Percentiles rank a stretch among this genome's conserved stretches.
Evolutionary conservation across 1,284 basidiomycete species (phyloP).

Genomic region (Papiliotrema nemorosa): DNA sequence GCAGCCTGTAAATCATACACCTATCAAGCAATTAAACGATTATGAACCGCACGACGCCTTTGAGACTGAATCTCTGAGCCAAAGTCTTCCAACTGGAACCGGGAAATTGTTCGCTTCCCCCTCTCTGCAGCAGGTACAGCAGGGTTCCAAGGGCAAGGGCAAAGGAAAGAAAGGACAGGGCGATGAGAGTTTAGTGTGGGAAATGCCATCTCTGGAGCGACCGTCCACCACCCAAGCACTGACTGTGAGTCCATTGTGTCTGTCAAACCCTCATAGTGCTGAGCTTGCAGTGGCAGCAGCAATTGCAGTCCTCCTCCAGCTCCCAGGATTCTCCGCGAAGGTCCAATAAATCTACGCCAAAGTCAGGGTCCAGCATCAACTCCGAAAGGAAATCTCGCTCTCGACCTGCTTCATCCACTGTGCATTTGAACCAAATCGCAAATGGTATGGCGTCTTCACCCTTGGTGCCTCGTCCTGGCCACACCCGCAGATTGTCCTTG

Average conservation of each 20-base stretch:
- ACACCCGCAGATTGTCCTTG: conserved; percentile 25
- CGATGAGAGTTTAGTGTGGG: conserved; percentile 36
- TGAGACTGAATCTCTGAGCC: conserved; percentile 20
- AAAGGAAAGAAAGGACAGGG: conserved; percentile 13
- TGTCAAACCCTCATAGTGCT: background rate
- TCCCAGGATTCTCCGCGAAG: conserved; percentile 3
- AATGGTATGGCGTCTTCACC: conserved; percentile 9
- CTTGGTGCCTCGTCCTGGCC: conserved; percentile 13
- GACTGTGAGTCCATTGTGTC: conserved; percentile 20
- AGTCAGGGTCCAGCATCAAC: background rate
- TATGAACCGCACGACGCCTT: conserved; percentile 6
- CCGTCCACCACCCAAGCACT: conserved; percentile 17
- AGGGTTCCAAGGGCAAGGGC: conserved; percentile 3
- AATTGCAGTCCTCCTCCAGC: conserved; percentile 21
- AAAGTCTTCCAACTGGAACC: conserved; percentile 21
- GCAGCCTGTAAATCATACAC: background rate
- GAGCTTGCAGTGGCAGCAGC: conserved; percentile 40
- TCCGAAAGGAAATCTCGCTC: background rate
- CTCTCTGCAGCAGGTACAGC: background rate
- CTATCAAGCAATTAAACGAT: background rate
- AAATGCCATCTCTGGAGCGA: conserved; percentile 33
- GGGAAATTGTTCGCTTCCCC: conserved; percentile 4
- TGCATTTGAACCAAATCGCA: background rate
- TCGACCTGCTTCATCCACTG: background rate
- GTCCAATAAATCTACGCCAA: conserved; percentile 5